Evolutionary conservation across 2,329 filamentous ascomycete genomes (phyloP), one percentile per base, ranked within the genome.

Genomic region (Keithomyces neogunnii): DNA sequence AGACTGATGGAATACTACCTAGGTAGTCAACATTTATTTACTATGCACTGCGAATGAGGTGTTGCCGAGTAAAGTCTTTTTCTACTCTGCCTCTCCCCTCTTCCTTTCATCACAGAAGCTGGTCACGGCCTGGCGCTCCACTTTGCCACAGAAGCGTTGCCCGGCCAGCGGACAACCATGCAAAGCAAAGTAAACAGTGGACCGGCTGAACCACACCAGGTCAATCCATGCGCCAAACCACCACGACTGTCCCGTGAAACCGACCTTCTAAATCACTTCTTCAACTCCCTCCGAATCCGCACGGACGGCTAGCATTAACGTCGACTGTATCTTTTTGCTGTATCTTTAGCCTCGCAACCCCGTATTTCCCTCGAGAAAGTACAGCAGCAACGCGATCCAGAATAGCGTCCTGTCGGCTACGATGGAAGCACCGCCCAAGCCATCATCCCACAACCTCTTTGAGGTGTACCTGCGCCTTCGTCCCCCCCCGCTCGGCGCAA

Each of bases 381-480:
- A 19, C n/a, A 40, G 8, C 38, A 40, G 11, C 4, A 40, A 26
- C n/a, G 26, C 38, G 4, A 40, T 26, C 38, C 28, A 13, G 39
- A 28, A 5, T 42, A 32, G 30, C 32, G 30, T 19, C 19, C 1
- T 19, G 19, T 19, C 19, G 19, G 19, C 31, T 13, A 60, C 50
- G 51, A 75, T 74, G 72, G 71, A 74, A 53, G 57, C 65, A 49
- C 56, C 58, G 52, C 32, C 49, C 40, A 49, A 44, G 19, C 31
- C 56, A 13, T 39, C 64, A 43, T 65, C 67, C 13, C 69, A 71
- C 53, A 81, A 80, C 55, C 81, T 96, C 38, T 97, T 97, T 66
- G 86, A 96, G 69, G 92, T 97, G 52, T 96, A 88, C 64, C 78
- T 97, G 40, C 88, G 92, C 47, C 74, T 97, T 47, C 85, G 87